Percentiles rank a stretch among this genome's conserved stretches.
phyloP scores from a whole-genome alignment of 768 basidiomycete genomes.

The Pulveroboletus sp. region DNA sequence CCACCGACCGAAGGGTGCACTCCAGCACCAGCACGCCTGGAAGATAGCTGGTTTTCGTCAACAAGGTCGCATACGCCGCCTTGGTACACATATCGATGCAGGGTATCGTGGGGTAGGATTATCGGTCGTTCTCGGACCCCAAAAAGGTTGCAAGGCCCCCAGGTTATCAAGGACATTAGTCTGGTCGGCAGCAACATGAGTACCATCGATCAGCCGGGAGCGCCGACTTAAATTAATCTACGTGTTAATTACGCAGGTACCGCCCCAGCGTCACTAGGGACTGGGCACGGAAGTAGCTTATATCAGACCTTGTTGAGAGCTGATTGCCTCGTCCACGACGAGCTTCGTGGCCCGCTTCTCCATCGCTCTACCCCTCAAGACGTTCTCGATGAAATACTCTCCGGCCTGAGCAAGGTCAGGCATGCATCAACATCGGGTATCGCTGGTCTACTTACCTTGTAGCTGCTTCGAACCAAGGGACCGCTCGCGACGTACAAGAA shows the following conservation, averaged over 20 bases:
- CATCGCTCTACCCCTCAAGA: constrained; percentile 58
- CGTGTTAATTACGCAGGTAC: constrained; percentile 3
- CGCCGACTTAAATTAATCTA: not conserved
- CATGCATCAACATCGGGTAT: not conserved
- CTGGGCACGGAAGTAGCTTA: not conserved
- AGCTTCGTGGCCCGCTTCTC: constrained; percentile 39
- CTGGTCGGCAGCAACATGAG: not conserved
- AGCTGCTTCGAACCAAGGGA: constrained; percentile 92
- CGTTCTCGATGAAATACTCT: constrained; percentile 92
- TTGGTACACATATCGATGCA: constrained; percentile 32
- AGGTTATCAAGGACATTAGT: not conserved
- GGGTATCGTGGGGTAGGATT: not conserved
- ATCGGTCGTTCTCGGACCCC: not conserved
- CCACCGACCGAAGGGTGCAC: constrained; percentile 46
- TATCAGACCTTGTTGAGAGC: constrained; percentile 4
- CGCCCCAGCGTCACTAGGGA: not conserved
- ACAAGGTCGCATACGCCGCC: constrained; percentile 70
- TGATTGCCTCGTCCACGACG: constrained; percentile 19
- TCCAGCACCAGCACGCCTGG: constrained; percentile 55
- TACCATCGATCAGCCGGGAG: no score
- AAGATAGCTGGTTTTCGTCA: constrained; percentile 63
- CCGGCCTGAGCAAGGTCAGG: constrained; percentile 61
- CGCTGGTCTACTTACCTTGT: constrained; percentile 66
- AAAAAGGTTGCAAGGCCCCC: not conserved
- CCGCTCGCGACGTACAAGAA: constrained; percentile 98